Evolutionary conservation across 805 yeast genomes (phyloP), one percentile per base, ranked within the genome.

Genomic region (Metschnikowia anglica): DNA sequence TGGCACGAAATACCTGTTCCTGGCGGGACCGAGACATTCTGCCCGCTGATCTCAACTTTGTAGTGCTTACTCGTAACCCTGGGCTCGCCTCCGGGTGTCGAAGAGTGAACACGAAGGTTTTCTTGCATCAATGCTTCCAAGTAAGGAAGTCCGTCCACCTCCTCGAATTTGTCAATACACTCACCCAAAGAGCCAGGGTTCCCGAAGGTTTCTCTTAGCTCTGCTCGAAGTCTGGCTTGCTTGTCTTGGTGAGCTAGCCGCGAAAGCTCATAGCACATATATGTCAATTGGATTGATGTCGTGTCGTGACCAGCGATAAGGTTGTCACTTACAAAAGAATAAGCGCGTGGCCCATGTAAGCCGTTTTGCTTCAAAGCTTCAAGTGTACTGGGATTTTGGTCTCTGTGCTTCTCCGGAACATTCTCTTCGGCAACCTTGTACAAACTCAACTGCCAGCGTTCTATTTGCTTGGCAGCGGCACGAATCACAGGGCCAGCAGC

Each of bases 301-400:
- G 90, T 83, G 54, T 83, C 85, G 58, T 84, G 89, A 4, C 90
- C 90, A 1, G 90, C 90, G 31, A 84, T 81, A 27, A 83, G 71
- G 56, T 83, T 87, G 55, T 83, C 90, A 36, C 76, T 60, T 6
- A 70, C 46, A 41, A 67, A 64, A 0, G 72, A 60, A 51, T 68
- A 70, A 2, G 74, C 73, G 28, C 55, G 42, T 21, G 55, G 52
- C 3, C 66, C 70, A 2, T 37, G 37, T 17, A 62, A 47, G 0
- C 72, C 72, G 37, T 55, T 53, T 34, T 55, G 54, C 24, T 61
- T 61, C 35, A 70, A 54, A 4, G 65, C 50, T 41, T 66, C 67
- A 21, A 70, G 53, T 2, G 72, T 66, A 8, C 69, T 57, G 23
- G 49, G 34, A 38, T 62, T 61, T 26, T 55, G 54, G 3, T 39